These are phyloP conservation scores for Candida alai DNA, from an alignment of 805 yeast genomes.

Conservation along the genomic window DNA sequence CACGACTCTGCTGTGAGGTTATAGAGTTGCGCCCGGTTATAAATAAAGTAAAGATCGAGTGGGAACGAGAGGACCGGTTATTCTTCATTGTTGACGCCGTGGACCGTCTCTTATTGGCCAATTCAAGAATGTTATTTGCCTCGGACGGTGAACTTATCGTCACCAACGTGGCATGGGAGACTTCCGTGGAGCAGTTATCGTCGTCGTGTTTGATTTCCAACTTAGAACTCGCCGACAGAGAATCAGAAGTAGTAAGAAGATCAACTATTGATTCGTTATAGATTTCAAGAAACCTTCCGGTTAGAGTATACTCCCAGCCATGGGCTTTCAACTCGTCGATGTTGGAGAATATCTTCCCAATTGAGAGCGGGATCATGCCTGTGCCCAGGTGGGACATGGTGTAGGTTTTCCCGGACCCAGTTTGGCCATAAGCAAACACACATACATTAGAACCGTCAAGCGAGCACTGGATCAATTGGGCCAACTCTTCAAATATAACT, in stretches of 20 bases:
- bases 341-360: conserved; percentile 63
- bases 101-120: conserved; percentile 59
- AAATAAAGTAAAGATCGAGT: conserved; percentile 68
- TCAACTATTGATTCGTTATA: conserved; percentile 83
- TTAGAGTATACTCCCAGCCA: conserved; percentile 61
- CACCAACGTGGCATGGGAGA: conserved; percentile 56
- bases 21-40: conserved; percentile 50
- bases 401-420: conserved; percentile 90
- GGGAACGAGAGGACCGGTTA: conserved; percentile 87
- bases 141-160: conserved; percentile 43
- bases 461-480: conserved; percentile 74
- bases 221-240: no score
- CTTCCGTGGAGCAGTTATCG: conserved; percentile 45
- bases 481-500: conserved; percentile 76
- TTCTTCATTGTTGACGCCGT: conserved; percentile 82
- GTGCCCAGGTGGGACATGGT: conserved; percentile 74
- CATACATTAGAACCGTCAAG: conserved; percentile 89
- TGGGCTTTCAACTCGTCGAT: conserved; percentile 43
- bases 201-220: conserved; percentile 74
- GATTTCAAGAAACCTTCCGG: conserved; percentile 82
- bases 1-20: conserved; percentile 47
- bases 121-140: conserved; percentile 47
- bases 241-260: no score
- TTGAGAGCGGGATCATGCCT: conserved; percentile 81
- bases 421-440: conserved; percentile 95